Conservation (phyloP, 257 asterid species). For the Solanum pimpinellifolium region DNA sequence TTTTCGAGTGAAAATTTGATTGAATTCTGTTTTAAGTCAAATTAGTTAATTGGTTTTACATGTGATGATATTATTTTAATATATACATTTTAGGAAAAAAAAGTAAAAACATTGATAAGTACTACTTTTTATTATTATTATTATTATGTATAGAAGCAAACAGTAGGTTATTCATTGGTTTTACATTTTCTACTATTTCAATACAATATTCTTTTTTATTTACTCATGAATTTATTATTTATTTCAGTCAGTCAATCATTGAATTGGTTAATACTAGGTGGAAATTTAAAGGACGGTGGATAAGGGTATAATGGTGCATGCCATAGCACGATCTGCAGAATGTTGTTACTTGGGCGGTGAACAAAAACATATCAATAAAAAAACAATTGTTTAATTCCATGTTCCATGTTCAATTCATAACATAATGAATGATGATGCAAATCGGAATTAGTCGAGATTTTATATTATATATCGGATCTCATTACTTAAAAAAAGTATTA, state of each 20-base stretch:
- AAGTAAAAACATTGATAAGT: background rate
- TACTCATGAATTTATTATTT: background rate
- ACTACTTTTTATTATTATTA: background rate
- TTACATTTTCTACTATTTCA: background rate
- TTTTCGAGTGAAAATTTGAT: background rate
- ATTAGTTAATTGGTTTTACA: background rate
- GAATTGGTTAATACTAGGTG: background rate
- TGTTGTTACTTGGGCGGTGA: background rate
- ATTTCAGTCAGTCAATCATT: background rate
- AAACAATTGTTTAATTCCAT: background rate
- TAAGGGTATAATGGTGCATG: background rate
- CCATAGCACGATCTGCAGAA: background rate
- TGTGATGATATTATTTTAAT: background rate
- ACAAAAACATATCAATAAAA: background rate
- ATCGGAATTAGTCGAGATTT: too few species aligned
- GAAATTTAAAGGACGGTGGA: background rate
- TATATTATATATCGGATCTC: too few species aligned
- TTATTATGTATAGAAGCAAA: background rate
- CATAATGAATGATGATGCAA: too few species aligned
- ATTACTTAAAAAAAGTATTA: too few species aligned
- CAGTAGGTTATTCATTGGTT: background rate
- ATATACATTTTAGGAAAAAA: background rate
- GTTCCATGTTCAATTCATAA: background rate
- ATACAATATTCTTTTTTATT: background rate
- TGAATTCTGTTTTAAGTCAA: background rate